These are phyloP conservation scores for Oldenlandia corymbosa DNA, from an alignment of 257 asterid genomes.

Conservation along the genomic window DNA sequence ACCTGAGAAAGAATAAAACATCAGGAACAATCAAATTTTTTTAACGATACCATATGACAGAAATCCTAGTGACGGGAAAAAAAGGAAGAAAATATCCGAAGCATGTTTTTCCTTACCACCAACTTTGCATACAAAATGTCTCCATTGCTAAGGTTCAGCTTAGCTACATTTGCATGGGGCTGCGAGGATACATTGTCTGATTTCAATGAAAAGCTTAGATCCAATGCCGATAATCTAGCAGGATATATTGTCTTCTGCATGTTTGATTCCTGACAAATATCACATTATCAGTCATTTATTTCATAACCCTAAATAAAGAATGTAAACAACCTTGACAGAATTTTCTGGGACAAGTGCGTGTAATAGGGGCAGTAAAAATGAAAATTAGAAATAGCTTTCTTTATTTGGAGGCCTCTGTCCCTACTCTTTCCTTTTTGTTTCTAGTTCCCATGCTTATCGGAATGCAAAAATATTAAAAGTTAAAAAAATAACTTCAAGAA, in stretches of 20 bases:
- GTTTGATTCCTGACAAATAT: conserved; percentile 46
- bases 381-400: too few species aligned
- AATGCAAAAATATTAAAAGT: too few species aligned
- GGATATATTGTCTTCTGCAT: conserved; percentile 59
- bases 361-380: too few species aligned
- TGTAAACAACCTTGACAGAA: neutral
- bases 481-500: too few species aligned
- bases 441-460: too few species aligned
- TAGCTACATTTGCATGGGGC: conserved; percentile 48
- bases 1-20: conserved; percentile 43
- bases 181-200: conserved; percentile 25
- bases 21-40: neutral
- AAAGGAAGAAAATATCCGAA: neutral
- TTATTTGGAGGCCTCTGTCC: too few species aligned
- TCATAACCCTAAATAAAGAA: neutral
- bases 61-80: neutral
- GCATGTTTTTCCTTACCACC: conserved; percentile 50
- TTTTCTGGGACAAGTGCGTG: neutral
- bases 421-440: too few species aligned
- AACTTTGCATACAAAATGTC: conserved; percentile 64
- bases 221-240: conserved; percentile 53
- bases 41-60: neutral
- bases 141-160: conserved; percentile 74
- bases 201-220: conserved; percentile 33
- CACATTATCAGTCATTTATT: neutral